phyloP scores from a whole-genome alignment of 2,329 filamentous ascomycete species.

The Colletotrichum chrysophilum region DNA sequence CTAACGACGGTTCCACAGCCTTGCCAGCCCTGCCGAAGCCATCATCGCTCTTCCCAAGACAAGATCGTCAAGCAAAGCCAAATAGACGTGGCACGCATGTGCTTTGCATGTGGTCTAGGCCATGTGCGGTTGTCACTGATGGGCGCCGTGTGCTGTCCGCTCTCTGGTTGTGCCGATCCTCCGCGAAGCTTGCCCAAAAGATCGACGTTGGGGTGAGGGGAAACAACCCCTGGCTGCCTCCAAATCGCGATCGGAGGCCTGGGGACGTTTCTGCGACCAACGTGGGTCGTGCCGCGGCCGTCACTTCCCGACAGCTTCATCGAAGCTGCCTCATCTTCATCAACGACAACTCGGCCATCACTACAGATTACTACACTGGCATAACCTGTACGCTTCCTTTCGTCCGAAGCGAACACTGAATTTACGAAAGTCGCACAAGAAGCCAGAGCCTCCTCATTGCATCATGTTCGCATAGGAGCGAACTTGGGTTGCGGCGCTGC shows the following conservation, averaged over 20 bases:
- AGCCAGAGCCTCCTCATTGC: no score
- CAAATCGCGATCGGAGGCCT: neutral
- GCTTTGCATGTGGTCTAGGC: conserved; percentile 5
- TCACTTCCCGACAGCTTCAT: no score
- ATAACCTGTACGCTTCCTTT: no score
- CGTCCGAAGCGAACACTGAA: no score
- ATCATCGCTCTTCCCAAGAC: neutral
- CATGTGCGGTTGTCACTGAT: neutral
- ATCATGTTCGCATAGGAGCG: no score
- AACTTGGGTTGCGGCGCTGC: no score
- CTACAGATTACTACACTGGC: no score
- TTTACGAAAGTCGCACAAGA: no score
- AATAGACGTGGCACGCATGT: neutral
- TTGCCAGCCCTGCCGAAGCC: neutral
- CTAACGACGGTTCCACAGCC: neutral
- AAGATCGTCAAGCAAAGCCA: neutral
- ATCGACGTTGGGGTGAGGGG: neutral
- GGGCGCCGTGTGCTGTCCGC: neutral
- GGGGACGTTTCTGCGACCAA: neutral
- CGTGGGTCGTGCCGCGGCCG: no score
- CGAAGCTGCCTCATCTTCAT: neutral
- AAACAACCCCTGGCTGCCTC: neutral
- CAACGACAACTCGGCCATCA: neutral
- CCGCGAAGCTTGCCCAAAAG: conserved; percentile 3
- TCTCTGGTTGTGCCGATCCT: conserved; percentile 5